Base-by-base conservation (phyloP, 2,329 filamentous ascomycete genomes). In the Knufia petricola region DNA sequence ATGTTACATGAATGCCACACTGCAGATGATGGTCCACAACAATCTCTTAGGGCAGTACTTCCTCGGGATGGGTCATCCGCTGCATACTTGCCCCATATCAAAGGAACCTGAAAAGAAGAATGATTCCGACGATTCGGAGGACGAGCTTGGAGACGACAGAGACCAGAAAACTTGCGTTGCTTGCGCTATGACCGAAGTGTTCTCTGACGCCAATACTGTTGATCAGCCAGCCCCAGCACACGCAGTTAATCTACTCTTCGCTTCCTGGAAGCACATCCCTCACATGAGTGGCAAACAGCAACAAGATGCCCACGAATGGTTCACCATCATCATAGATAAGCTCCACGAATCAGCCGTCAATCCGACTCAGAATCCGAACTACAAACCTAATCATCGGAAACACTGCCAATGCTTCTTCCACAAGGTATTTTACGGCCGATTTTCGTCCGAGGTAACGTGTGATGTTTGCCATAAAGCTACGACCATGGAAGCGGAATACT, bases 241-340 rank as follows among this genome's bases (percentile, higher is more conserved):
- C 1, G 87, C 89, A 1, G 84, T 92, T 7, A 88, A 87, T 60
- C 87, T 96, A 61, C 76, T 96, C 38, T 82, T 88, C 50, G 87
- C 85, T 9, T 89, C 89, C 61, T 95, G 89, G 88, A 86, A 89
- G 58, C 87, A 84, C 3, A 85, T 87, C 64, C 70, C 70, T 63
- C 74, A 84, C 52, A 74, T 89, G 19, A 87, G 90, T 1, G 92
- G 89, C 9, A 94, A 94, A 59, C 87, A 89, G 60, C 90, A 96
- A 66, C 90, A 96, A 69, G 90, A 96, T 62, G 90, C 90, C 0
- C 90, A 96, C 63, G 90, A 96, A 64, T 96, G 94, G 68, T 94
- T 95, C 65, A 88, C 95, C 63, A 95, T 94, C 61, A 77, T 96
- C 28, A 84, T 94, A 30, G 90, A 95, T 68, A 86, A 92, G 59